Percentiles rank a stretch among this genome's conserved stretches.
Evolutionary conservation across 139 green algal species (phyloP).

Genomic region (Marvania coccoides): DNA sequence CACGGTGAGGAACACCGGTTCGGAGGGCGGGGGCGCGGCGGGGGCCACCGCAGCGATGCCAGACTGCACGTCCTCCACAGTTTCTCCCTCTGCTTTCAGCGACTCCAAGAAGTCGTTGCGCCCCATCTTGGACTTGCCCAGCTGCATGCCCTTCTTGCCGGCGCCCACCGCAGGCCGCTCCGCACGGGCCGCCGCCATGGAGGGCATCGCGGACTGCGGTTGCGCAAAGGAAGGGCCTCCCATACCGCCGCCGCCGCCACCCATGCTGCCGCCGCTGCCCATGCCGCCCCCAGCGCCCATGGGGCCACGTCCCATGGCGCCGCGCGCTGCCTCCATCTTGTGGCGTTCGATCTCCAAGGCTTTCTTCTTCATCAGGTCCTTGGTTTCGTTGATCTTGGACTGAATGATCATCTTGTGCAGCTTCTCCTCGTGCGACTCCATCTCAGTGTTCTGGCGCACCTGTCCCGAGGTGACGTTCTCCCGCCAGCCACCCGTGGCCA

Average conservation of each 20-base stretch:
- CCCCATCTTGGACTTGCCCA: slow-evolving; percentile 76
- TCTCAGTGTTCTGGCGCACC: slow-evolving; percentile 94
- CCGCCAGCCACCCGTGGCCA: slow-evolving; percentile 83
- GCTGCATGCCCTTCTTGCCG: slow-evolving; percentile 55
- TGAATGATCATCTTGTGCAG: slow-evolving; percentile 99
- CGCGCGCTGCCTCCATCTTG: slow-evolving; percentile 64
- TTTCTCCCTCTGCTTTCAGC: slow-evolving; percentile 40
- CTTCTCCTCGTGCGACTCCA: slow-evolving; percentile 98
- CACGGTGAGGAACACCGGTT: slow-evolving; percentile 50
- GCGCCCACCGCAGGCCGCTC: no score
- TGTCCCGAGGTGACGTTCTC: slow-evolving; percentile 46
- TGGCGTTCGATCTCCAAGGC: slow-evolving; percentile 90
- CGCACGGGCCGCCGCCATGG: not conserved
- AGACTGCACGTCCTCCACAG: slow-evolving; percentile 22
- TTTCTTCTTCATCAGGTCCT: slow-evolving; percentile 94
- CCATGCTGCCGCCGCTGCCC: slow-evolving; percentile 16
- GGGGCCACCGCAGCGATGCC: not conserved
- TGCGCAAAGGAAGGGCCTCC: not conserved
- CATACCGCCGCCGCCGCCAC: not conserved
- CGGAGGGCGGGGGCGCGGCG: not conserved
- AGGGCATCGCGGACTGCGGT: not conserved
- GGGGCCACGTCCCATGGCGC: slow-evolving; percentile 1
- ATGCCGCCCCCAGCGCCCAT: slow-evolving; percentile 22
- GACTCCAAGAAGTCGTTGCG: slow-evolving; percentile 76
- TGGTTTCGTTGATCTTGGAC: slow-evolving; percentile 77